These are phyloP conservation scores for Mycena crocata DNA, from an alignment of 768 basidiomycete species.

Conservation along the genomic window DNA sequence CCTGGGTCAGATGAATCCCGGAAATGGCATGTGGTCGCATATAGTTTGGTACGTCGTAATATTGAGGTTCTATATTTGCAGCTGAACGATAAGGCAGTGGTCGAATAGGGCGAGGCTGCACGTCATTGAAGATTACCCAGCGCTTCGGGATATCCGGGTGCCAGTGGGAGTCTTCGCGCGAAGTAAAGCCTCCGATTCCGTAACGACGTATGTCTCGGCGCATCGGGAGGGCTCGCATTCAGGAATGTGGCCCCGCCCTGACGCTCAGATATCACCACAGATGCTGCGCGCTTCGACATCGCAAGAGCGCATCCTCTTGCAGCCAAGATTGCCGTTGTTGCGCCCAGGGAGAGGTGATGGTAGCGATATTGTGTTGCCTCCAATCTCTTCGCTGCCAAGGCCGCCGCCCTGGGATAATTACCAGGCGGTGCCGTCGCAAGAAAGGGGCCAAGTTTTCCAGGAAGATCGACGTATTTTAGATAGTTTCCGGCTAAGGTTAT, in stretches of 20 bases:
- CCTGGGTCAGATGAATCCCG: conserved; percentile 53
- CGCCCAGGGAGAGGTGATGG: neutral
- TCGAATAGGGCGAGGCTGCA: conserved; percentile 62
- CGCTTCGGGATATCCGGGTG: conserved; percentile 57
- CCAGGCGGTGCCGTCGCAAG: neutral
- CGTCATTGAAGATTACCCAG: conserved; percentile 63
- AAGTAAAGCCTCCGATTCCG: conserved; percentile 48
- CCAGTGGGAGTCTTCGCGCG: conserved; percentile 66
- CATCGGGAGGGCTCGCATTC: neutral
- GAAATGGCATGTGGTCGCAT: conserved; percentile 70
- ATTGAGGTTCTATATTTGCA: neutral
- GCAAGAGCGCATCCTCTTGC: neutral
- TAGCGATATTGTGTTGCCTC: neutral
- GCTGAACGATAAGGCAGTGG: conserved; percentile 45
- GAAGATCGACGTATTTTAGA: conserved; percentile 30
- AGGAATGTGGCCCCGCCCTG: neutral
- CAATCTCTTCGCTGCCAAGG: conserved; percentile 10
- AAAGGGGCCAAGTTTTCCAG: conserved; percentile 1
- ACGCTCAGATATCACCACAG: neutral
- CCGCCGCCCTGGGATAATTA: neutral
- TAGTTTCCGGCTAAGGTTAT: conserved; percentile 22
- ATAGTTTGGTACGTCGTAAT: conserved; percentile 56
- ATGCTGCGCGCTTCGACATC: neutral
- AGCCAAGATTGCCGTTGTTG: conserved; percentile 2
- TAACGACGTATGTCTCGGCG: neutral